Evolutionary conservation across 441 rosid genomes (phyloP).

Genomic region (Croton setiger): DNA sequence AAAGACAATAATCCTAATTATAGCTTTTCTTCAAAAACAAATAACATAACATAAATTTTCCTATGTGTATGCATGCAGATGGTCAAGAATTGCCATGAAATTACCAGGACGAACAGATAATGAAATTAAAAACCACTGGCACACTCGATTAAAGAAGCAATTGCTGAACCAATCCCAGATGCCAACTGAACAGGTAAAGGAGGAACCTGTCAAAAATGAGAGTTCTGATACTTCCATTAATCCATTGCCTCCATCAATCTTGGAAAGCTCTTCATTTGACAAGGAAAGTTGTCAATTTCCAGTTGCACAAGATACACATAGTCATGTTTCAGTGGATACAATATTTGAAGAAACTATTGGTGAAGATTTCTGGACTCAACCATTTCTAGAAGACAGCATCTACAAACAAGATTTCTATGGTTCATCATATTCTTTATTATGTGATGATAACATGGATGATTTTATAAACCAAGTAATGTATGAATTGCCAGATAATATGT

Average conservation of each 20-base stretch:
- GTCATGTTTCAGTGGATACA: background rate
- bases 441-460: slow-evolving; percentile 20
- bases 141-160: slow-evolving; percentile 13
- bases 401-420: slow-evolving; percentile 3
- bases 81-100: slow-evolving; percentile 18
- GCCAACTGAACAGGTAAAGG: background rate
- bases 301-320: background rate
- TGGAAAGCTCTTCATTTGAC: background rate
- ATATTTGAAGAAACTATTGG: slow-evolving; percentile 14
- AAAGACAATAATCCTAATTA: no score
- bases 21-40: no score
- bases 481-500: slow-evolving; percentile 3
- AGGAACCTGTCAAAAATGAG: background rate
- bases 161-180: background rate
- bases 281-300: background rate
- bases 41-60: background rate
- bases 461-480: slow-evolving; percentile 20
- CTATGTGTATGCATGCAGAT: slow-evolving; percentile 8
- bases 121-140: slow-evolving; percentile 24
- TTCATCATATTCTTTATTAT: background rate
- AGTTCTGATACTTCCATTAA: background rate
- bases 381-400: slow-evolving; percentile 4
- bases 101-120: slow-evolving; percentile 26
- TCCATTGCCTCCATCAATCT: background rate
- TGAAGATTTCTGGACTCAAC: slow-evolving; percentile 23